Conservation (phyloP, 805 yeast genomes). For the Danielia oregonensis region DNA sequence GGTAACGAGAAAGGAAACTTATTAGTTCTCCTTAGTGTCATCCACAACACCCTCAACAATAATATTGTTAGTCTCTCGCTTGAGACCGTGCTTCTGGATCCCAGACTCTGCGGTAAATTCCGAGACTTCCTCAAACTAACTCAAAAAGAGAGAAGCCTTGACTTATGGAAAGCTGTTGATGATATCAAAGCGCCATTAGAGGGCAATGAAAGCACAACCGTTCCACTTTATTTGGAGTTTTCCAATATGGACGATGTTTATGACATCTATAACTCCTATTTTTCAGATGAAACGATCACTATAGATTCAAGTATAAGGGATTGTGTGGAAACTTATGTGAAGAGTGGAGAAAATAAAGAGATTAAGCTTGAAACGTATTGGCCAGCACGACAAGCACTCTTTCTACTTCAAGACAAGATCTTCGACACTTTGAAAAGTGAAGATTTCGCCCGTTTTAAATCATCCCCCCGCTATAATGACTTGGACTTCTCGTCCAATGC, state of each 20-base stretch:
- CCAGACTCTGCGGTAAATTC: constrained; percentile 8
- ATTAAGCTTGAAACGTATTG: constrained; percentile 31
- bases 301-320: constrained; percentile 2
- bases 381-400: constrained; percentile 56
- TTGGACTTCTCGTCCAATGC: constrained; percentile 3
- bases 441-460: constrained; percentile 57
- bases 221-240: constrained; percentile 39
- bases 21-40: background rate
- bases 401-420: constrained; percentile 54
- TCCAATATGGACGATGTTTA: constrained; percentile 52
- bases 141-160: constrained; percentile 28
- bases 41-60: too few species aligned
- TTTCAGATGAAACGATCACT: constrained; percentile 17
- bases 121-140: constrained; percentile 11
- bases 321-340: constrained; percentile 7
- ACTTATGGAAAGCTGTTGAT: constrained; percentile 67
- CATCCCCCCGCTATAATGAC: constrained; percentile 38
- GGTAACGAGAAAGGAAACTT: background rate
- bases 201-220: constrained; percentile 31
- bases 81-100: constrained; percentile 9
- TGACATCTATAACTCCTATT: constrained; percentile 44
- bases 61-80: constrained; percentile 1
- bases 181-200: constrained; percentile 70
- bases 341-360: constrained; percentile 5
- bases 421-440: constrained; percentile 47